Percentiles rank a stretch among this genome's conserved stretches.
Conservation (phyloP, 208 protist species). For the Leishmania turanica region DNA sequence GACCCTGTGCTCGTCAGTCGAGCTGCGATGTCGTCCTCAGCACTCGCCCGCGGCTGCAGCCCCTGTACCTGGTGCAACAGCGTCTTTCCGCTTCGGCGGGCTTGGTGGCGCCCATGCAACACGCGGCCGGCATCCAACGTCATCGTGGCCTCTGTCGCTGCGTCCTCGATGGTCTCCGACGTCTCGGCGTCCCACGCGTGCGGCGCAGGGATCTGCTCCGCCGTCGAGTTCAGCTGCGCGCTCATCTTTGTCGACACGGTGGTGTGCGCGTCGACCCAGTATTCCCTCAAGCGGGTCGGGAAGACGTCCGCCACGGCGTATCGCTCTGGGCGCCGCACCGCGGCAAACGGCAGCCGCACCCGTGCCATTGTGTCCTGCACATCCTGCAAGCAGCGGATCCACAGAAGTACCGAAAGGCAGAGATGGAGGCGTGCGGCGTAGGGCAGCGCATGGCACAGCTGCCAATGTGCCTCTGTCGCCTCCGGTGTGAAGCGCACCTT, state of each 20-base stretch:
- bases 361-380: slow-evolving; percentile 76
- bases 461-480: slow-evolving; percentile 24
- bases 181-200: slow-evolving; percentile 75
- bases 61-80: slow-evolving; percentile 54
- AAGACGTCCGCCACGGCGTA: slow-evolving; percentile 58
- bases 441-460: slow-evolving; percentile 48
- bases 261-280: slow-evolving; percentile 64
- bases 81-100: not conserved
- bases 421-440: slow-evolving; percentile 67
- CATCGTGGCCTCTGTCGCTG: slow-evolving; percentile 32
- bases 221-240: slow-evolving; percentile 50
- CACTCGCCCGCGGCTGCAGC: slow-evolving; percentile 43
- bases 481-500: slow-evolving; percentile 35
- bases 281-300: slow-evolving; percentile 61
- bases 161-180: slow-evolving; percentile 48
- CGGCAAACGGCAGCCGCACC: slow-evolving; percentile 51
- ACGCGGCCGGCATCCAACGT: slow-evolving; percentile 24
- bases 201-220: slow-evolving; percentile 78
- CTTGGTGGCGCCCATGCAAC: slow-evolving; percentile 25
- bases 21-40: slow-evolving; percentile 48
- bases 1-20: slow-evolving; percentile 6
- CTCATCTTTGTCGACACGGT: slow-evolving; percentile 55
- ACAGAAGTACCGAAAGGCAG: slow-evolving; percentile 66
- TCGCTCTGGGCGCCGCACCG: slow-evolving; percentile 36
- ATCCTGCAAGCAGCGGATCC: slow-evolving; percentile 61